Evolutionary conservation across 1,139 yeast species (phyloP).

Genomic region (Lodderomyces pseudojiufengensis): DNA sequence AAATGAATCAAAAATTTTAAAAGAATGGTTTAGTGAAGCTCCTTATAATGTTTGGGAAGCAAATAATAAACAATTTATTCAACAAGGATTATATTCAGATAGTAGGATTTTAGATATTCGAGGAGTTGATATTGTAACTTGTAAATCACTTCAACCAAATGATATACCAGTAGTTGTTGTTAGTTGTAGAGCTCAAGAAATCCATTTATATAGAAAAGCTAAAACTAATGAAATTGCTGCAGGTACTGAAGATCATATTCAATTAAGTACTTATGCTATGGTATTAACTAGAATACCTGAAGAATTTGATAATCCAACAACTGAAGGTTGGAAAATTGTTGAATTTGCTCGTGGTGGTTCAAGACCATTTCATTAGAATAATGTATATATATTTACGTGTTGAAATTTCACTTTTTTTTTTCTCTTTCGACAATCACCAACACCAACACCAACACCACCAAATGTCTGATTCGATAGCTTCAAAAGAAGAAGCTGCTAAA

Average conservation of each 20-base stretch:
- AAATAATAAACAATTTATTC: slow-evolving; percentile 86
- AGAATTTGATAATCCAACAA: slow-evolving; percentile 81
- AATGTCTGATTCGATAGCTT: slow-evolving; percentile 54
- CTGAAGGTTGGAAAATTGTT: slow-evolving; percentile 96
- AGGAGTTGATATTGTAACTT: slow-evolving; percentile 89
- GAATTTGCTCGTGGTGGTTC: slow-evolving; percentile 96
- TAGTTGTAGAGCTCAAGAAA: slow-evolving; percentile 96
- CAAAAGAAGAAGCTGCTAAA: slow-evolving; percentile 58
- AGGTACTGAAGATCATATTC: slow-evolving; percentile 91
- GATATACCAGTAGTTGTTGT: slow-evolving; percentile 92
- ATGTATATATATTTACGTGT: too few relatives aligned
- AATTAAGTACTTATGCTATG: slow-evolving; percentile 92
- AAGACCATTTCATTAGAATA: slow-evolving; percentile 85
- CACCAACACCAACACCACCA: slow-evolving; percentile 2
- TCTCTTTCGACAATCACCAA: background rate
- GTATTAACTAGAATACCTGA: slow-evolving; percentile 92
- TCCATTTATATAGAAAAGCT: slow-evolving; percentile 81
- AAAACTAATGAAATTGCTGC: slow-evolving; percentile 95
- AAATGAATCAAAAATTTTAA: slow-evolving; percentile 80
- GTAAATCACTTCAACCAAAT: slow-evolving; percentile 85
- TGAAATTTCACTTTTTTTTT: too few relatives aligned
- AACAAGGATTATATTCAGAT: slow-evolving; percentile 89
- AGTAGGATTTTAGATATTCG: slow-evolving; percentile 91
- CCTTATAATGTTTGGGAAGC: slow-evolving; percentile 95
- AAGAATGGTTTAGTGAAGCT: slow-evolving; percentile 94